These are phyloP conservation scores for Phascolomyces articulosus DNA, from an alignment of 371 early-diverging fungal genomes.

Conservation along the genomic window DNA sequence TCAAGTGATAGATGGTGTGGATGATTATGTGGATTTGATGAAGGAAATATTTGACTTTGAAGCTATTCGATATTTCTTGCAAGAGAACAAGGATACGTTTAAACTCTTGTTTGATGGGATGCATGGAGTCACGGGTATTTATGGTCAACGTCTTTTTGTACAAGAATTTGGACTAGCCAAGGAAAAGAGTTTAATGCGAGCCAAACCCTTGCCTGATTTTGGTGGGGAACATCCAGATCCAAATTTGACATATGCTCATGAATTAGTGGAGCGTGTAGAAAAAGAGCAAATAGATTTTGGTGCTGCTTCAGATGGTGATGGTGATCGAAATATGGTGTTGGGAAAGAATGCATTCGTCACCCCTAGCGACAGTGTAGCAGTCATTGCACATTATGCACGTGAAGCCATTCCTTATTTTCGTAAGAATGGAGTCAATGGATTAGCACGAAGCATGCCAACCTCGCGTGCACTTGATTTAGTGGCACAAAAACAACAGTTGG, in stretches of 20 bases:
- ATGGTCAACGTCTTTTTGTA: constrained; percentile 84
- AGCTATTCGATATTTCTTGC: constrained; percentile 78
- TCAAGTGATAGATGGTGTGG: constrained; percentile 91
- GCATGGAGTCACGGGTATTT: constrained; percentile 97
- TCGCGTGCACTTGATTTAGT: constrained; percentile 91
- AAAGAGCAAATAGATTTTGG: constrained; percentile 85
- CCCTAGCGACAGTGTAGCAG: constrained; percentile 96
- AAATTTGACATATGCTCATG: constrained; percentile 96
- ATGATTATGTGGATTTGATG: constrained; percentile 88
- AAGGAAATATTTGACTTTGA: constrained; percentile 91
- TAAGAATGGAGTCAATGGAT: constrained; percentile 84
- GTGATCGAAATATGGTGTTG: constrained; percentile 97
- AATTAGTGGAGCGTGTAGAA: constrained; percentile 88
- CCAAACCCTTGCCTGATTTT: constrained; percentile 85
- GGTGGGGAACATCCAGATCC: constrained; percentile 98
- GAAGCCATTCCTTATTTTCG: constrained; percentile 91
- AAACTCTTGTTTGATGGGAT: constrained; percentile 94
- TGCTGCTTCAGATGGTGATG: constrained; percentile 94
- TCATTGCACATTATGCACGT: constrained; percentile 90
- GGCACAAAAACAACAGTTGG: constrained; percentile 77
- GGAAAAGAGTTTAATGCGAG: constrained; percentile 81
- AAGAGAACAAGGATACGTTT: constrained; percentile 65
- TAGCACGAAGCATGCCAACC: constrained; percentile 98
- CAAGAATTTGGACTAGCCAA: constrained; percentile 87
- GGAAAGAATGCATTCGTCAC: constrained; percentile 93